These are phyloP conservation scores for Ligustrum vulgare DNA, from an alignment of 257 asterid species.

Conservation along the genomic window DNA sequence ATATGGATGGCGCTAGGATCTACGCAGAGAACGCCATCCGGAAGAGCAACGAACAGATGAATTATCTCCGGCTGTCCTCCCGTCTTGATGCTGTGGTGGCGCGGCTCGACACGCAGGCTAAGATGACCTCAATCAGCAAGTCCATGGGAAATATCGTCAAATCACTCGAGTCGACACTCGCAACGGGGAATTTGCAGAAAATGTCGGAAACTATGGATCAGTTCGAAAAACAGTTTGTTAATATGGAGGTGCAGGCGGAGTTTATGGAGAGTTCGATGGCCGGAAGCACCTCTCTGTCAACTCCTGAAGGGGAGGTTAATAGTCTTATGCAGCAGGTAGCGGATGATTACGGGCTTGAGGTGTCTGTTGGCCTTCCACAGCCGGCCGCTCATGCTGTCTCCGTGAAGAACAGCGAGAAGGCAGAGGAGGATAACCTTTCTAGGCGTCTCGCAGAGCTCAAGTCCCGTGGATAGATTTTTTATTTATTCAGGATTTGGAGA, in stretches of 20 bases:
- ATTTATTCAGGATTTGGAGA: conserved; percentile 1
- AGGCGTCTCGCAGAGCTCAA: conserved; percentile 98
- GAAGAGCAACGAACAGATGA: conserved; percentile 93
- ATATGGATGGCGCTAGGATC: conserved; percentile 98
- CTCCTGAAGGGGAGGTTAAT: conserved; percentile 92
- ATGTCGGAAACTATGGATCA: conserved; percentile 98
- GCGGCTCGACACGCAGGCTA: conserved; percentile 22
- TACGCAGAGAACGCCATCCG: conserved; percentile 98
- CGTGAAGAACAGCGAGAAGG: conserved; percentile 60
- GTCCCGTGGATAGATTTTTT: conserved; percentile 70
- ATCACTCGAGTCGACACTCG: conserved; percentile 71
- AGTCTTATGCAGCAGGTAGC: conserved; percentile 97
- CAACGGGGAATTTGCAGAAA: conserved; percentile 87
- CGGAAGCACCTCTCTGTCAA: conserved; percentile 87
- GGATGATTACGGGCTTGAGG: conserved; percentile 95
- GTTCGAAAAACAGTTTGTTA: conserved; percentile 89
- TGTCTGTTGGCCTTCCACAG: conserved; percentile 86
- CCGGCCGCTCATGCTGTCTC: conserved; percentile 75
- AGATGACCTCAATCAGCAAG: conserved; percentile 20
- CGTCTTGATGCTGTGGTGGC: conserved; percentile 20
- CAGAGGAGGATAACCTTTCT: conserved; percentile 79
- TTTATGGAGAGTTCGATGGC: conserved; percentile 99
- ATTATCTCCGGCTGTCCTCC: conserved; percentile 37
- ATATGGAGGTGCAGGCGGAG: conserved; percentile 99
- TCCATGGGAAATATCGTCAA: conserved; percentile 56